Conservation (phyloP, 805 yeast genomes). For the Metschnikowia hibisci region DNA sequence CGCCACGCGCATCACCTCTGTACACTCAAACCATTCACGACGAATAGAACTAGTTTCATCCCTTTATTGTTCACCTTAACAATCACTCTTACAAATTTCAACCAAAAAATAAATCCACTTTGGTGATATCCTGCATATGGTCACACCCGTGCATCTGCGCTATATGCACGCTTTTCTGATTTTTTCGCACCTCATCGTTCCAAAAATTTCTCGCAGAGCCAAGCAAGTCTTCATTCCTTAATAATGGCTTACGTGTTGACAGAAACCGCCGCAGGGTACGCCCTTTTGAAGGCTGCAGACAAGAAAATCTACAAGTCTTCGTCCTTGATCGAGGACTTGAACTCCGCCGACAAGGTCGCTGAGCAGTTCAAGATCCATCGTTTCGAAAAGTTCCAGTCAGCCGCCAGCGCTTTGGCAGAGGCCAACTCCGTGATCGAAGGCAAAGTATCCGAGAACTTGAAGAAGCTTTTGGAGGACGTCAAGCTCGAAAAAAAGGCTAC, state of each 20-base stretch:
- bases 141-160: constrained; percentile 6
- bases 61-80: too few species aligned
- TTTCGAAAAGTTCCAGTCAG: constrained; percentile 89
- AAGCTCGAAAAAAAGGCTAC: constrained; percentile 81
- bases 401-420: constrained; percentile 95
- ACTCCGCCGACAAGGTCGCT: constrained; percentile 79
- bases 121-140: constrained; percentile 12
- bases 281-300: constrained; percentile 94
- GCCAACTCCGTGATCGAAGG: constrained; percentile 91
- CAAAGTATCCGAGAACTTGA: constrained; percentile 80
- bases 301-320: constrained; percentile 91
- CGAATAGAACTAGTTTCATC: too few species aligned
- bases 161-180: constrained; percentile 7
- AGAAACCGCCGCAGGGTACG: constrained; percentile 99
- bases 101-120: neutral
- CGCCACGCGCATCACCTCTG: constrained; percentile 5
- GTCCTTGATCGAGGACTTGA: constrained; percentile 67
- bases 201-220: constrained; percentile 12
- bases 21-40: too few species aligned
- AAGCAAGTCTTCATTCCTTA: constrained; percentile 6
- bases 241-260: constrained; percentile 84
- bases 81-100: too few species aligned
- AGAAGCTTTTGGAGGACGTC: constrained; percentile 68
- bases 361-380: constrained; percentile 92
- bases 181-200: constrained; percentile 17